phyloP scores from a whole-genome alignment of 2,329 filamentous ascomycete genomes.

The Rhynchosporium agropyri region DNA sequence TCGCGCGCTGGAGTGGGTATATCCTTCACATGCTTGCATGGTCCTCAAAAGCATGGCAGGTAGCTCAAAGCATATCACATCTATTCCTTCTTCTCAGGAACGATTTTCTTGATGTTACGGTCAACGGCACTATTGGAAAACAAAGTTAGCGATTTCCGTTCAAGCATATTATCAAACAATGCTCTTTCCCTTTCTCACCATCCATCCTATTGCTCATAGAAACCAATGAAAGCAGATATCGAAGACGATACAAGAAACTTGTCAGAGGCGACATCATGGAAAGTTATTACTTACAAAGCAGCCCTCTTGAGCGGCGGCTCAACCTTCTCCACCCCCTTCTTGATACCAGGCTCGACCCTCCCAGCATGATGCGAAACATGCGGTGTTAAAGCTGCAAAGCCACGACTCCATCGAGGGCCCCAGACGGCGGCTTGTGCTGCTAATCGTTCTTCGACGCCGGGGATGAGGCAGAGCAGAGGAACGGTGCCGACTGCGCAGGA shows the following conservation, averaged over 20 bases:
- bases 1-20: slow-evolving; percentile 3
- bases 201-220: neutral
- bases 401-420: slow-evolving; percentile 34
- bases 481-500: slow-evolving; percentile 26
- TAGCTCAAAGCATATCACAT: neutral
- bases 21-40: slow-evolving; percentile 3
- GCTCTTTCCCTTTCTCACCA: neutral
- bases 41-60: neutral
- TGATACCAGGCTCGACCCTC: slow-evolving; percentile 28
- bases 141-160: neutral
- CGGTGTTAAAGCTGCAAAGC: slow-evolving; percentile 24
- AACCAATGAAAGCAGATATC: no score
- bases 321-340: slow-evolving; percentile 28
- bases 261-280: no score
- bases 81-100: slow-evolving; percentile 22
- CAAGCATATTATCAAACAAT: neutral
- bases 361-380: slow-evolving; percentile 21
- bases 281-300: slow-evolving; percentile 30
- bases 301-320: slow-evolving; percentile 35
- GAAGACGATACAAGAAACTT: no score
- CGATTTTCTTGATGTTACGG: slow-evolving; percentile 29
- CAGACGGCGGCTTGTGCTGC: slow-evolving; percentile 33
- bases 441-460: slow-evolving; percentile 32
- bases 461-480: slow-evolving; percentile 35
- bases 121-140: slow-evolving; percentile 25